Conservation (phyloP, 768 basidiomycete species). For the Dioszegia crocea region DNA sequence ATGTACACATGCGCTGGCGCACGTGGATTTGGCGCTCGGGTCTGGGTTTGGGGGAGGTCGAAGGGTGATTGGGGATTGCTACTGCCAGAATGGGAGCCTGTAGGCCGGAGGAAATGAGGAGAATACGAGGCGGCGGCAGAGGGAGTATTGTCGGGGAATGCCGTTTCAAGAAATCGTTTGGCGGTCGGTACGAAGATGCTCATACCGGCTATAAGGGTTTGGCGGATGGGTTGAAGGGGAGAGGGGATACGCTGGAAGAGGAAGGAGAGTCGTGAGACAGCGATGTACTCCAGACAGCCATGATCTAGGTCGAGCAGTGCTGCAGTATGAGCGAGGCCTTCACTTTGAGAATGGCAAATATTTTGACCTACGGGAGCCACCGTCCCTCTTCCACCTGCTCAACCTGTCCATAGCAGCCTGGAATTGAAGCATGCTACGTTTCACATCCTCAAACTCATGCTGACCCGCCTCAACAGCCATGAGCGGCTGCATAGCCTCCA, state of each 20-base stretch:
- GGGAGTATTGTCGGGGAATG: background rate
- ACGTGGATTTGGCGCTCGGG: background rate
- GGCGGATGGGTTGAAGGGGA: slow-evolving; percentile 5
- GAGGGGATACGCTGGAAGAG: slow-evolving; percentile 8
- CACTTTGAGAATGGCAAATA: background rate
- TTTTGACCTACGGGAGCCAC: background rate
- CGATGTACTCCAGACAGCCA: background rate
- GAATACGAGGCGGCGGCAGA: background rate
- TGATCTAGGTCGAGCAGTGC: slow-evolving; percentile 2
- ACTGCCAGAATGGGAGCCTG: background rate
- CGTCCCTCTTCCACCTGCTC: background rate
- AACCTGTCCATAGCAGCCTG: background rate
- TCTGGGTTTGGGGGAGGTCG: background rate
- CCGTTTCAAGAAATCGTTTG: background rate
- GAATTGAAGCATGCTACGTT: background rate
- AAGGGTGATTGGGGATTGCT: background rate
- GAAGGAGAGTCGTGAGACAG: slow-evolving; percentile 7
- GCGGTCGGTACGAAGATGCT: slow-evolving; percentile 1
- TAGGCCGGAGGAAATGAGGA: background rate
- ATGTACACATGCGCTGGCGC: background rate
- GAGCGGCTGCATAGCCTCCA: background rate
- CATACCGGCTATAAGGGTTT: background rate
- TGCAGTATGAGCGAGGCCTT: background rate
- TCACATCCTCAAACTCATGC: slow-evolving; percentile 1
- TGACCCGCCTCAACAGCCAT: slow-evolving; percentile 2